These are phyloP conservation scores for Neurospora sp. DNA, from an alignment of 495 filamentous ascomycete species.

Conservation along the genomic window DNA sequence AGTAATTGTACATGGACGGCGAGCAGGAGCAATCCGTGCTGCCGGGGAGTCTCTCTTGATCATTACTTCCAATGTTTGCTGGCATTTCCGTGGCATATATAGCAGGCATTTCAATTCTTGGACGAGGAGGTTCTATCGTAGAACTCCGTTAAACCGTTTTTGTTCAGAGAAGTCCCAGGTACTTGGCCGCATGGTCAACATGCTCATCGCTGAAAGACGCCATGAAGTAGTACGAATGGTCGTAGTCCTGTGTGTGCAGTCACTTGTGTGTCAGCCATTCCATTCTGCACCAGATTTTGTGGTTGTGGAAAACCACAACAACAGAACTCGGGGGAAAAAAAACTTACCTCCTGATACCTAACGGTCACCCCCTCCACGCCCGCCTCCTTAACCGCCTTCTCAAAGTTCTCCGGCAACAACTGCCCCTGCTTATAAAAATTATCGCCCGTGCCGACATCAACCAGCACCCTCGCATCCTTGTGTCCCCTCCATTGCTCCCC, in stretches of 20 bases:
- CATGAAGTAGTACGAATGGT: constrained; percentile 96
- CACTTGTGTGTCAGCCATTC: neutral
- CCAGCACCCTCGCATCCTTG: constrained; percentile 55
- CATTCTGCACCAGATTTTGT: too few species aligned
- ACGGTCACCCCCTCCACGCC: constrained; percentile 58
- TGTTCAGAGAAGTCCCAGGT: constrained; percentile 35
- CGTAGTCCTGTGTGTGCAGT: constrained; percentile 54
- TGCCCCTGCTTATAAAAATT: constrained; percentile 93
- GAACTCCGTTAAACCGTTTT: neutral
- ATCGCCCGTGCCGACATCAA: constrained; percentile 89
- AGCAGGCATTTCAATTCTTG: neutral
- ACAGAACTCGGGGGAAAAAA: neutral
- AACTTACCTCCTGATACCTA: constrained; percentile 64
- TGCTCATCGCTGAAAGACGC: constrained; percentile 82
- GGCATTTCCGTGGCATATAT: neutral
- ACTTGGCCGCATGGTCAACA: constrained; percentile 81
- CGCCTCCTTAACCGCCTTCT: constrained; percentile 61
- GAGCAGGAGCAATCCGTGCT: neutral
- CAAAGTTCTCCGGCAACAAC: constrained; percentile 87
- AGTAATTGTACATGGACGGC: neutral
- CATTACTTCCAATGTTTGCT: neutral
- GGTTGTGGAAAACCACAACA: neutral
- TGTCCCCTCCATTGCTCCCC: constrained; percentile 52
- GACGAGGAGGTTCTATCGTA: neutral
- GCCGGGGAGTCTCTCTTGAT: neutral